These are phyloP conservation scores for Penicillium malachiteum DNA, from an alignment of 495 filamentous ascomycete species.

Conservation along the genomic window DNA sequence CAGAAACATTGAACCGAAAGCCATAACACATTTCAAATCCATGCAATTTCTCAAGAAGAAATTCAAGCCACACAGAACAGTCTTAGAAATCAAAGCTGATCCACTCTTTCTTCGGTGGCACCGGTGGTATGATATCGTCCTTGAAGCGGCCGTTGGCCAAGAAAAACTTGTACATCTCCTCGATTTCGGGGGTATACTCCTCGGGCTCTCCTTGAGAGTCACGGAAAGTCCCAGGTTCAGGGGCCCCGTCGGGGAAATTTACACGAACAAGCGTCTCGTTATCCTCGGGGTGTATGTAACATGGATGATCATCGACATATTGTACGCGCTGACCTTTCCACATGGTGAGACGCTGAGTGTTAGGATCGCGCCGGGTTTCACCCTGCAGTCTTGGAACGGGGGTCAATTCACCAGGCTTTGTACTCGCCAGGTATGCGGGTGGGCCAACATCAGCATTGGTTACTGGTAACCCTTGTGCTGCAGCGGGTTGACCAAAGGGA, in stretches of 20 bases:
- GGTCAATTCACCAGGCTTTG: slow-evolving; percentile 30
- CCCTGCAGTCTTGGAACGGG: slow-evolving; percentile 39
- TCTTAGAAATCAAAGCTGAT: slow-evolving; percentile 66
- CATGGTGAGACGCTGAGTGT: slow-evolving; percentile 34
- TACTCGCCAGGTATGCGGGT: slow-evolving; percentile 30
- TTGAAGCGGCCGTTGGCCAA: slow-evolving; percentile 60
- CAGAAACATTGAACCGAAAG: too few species aligned
- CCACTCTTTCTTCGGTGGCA: slow-evolving; percentile 73
- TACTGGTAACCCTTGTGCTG: slow-evolving; percentile 19
- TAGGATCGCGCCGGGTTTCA: slow-evolving; percentile 37
- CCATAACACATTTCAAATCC: not conserved
- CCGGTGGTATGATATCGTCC: slow-evolving; percentile 62
- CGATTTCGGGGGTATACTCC: slow-evolving; percentile 46
- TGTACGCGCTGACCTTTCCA: slow-evolving; percentile 59
- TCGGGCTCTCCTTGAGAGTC: slow-evolving; percentile 40
- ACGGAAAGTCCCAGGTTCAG: slow-evolving; percentile 44
- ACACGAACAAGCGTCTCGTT: slow-evolving; percentile 53
- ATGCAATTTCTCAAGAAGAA: not conserved
- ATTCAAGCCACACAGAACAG: not conserved
- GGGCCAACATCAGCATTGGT: slow-evolving; percentile 25
- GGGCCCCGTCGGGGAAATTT: slow-evolving; percentile 71
- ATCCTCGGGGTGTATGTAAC: slow-evolving; percentile 50
- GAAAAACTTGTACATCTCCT: slow-evolving; percentile 60
- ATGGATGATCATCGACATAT: slow-evolving; percentile 48
- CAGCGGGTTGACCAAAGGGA: slow-evolving; percentile 32